These are phyloP conservation scores for Entoloma clypeatum DNA, from an alignment of 1,284 basidiomycete genomes.

Conservation along the genomic window DNA sequence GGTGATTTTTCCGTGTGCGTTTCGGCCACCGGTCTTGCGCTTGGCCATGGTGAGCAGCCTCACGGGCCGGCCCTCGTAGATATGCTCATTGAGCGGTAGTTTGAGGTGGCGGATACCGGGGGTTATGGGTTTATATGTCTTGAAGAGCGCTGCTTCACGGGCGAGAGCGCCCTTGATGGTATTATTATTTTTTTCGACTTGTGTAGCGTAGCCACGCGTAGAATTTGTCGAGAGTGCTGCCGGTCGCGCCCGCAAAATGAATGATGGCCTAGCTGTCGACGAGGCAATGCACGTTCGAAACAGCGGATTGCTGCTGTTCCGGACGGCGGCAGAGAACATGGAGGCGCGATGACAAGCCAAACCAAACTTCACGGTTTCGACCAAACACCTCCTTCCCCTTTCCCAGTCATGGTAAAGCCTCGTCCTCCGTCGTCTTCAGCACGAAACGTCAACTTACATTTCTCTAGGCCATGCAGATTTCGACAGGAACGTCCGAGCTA, in stretches of 20 bases:
- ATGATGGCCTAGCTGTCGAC: conserved; percentile 12
- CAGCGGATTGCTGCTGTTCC: conserved; percentile 31
- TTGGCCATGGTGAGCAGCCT: conserved; percentile 82
- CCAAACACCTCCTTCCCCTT: too few species aligned
- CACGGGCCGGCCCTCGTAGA: conserved; percentile 82
- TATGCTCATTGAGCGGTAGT: conserved; percentile 75
- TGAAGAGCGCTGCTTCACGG: conserved; percentile 61
- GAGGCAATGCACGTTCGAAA: conserved; percentile 27
- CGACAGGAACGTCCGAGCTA: conserved; percentile 70
- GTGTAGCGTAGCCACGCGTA: conserved; percentile 37
- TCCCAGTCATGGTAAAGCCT: too few species aligned
- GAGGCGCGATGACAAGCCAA: too few species aligned
- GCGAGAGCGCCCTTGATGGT: conserved; percentile 34
- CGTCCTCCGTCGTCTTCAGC: too few species aligned
- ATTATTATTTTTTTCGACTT: conserved; percentile 28
- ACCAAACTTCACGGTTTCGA: too few species aligned
- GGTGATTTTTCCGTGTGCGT: conserved; percentile 82
- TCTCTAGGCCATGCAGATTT: conserved; percentile 55
- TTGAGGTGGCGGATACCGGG: conserved; percentile 87
- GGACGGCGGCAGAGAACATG: too few species aligned
- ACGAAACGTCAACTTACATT: background rate
- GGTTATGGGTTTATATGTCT: conserved; percentile 87
- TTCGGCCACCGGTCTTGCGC: conserved; percentile 85
- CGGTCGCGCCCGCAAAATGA: background rate
- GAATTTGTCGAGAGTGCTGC: conserved; percentile 6